These are phyloP conservation scores for Leishmania braziliensis DNA, from an alignment of 208 protist species.

Conservation along the genomic window DNA sequence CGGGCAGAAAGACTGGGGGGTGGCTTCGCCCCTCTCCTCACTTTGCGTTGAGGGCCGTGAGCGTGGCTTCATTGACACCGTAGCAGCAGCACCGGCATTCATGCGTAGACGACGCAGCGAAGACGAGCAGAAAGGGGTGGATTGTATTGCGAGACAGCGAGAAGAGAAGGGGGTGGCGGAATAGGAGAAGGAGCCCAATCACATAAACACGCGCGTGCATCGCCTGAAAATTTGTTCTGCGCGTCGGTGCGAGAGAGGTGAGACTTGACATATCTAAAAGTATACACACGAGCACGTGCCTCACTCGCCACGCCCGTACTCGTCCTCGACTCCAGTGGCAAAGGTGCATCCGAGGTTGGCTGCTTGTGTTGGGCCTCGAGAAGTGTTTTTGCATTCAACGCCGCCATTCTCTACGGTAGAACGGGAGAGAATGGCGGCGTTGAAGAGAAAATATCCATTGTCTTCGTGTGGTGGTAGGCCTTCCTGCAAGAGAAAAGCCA, in stretches of 20 bases:
- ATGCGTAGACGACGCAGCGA: neutral
- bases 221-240: neutral
- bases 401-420: neutral
- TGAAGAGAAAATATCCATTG: neutral
- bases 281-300: neutral
- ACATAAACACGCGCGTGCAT: neutral
- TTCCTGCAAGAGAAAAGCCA: neutral
- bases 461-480: neutral
- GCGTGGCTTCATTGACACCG: neutral
- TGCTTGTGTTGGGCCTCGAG: neutral
- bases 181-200: neutral
- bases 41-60: neutral
- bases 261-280: neutral
- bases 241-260: slow-evolving; percentile 6
- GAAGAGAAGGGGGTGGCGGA: neutral
- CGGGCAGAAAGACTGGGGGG: neutral
- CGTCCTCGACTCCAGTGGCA: neutral
- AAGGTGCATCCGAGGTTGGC: neutral
- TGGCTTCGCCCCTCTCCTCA: neutral
- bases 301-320: neutral
- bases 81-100: neutral
- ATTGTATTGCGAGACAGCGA: neutral
- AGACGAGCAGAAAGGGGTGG: neutral
- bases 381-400: neutral
- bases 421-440: neutral